phyloP scores from a whole-genome alignment of 495 filamentous ascomycete species.

The Penicillium dipodomyicola region DNA sequence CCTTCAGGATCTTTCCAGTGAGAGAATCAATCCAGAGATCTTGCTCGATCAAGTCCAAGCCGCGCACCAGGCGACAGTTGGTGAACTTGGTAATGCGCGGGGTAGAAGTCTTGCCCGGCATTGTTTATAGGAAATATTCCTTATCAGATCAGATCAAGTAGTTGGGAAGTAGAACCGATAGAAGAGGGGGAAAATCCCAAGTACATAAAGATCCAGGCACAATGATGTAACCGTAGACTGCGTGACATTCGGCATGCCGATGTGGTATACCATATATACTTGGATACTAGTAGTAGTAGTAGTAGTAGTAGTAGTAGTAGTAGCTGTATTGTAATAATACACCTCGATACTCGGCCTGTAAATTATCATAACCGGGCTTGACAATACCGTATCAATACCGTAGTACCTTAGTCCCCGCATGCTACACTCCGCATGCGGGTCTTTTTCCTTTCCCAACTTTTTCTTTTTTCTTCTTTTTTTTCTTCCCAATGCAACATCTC shows the following conservation, averaged over 20 bases:
- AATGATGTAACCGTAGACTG: conserved; percentile 28
- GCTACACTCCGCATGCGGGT: conserved; percentile 10
- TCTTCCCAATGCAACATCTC: conserved; percentile 5
- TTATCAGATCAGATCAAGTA: neutral
- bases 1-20: conserved; percentile 72
- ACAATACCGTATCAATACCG: neutral
- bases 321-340: neutral
- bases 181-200: neutral
- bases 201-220: conserved; percentile 14
- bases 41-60: conserved; percentile 59
- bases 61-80: conserved; percentile 70
- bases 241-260: conserved; percentile 34
- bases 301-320: no score
- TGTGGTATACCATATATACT: conserved; percentile 18
- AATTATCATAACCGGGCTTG: neutral
- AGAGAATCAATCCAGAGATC: conserved; percentile 77
- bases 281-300: neutral
- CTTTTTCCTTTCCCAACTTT: neutral
- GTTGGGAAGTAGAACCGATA: neutral
- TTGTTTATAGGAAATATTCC: conserved; percentile 11
- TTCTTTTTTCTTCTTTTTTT: no score
- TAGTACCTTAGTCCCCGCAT: neutral
- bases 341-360: neutral
- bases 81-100: conserved; percentile 74
- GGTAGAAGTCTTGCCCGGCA: conserved; percentile 41